Evolutionary conservation across 140 eudicot genomes (phyloP), one percentile per base, ranked within the genome.

Genomic region (Anethum foeniculum): DNA sequence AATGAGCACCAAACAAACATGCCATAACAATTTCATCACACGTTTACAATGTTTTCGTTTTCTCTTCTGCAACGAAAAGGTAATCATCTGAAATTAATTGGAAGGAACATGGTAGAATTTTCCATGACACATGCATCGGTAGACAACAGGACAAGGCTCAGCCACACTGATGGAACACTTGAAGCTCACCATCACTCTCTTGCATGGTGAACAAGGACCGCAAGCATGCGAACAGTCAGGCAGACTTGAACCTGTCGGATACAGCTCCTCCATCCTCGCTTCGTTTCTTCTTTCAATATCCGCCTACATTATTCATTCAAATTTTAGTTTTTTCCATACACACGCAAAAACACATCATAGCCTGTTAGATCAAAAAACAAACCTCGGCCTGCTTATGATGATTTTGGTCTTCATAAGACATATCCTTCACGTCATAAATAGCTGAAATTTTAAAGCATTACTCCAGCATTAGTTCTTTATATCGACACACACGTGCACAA

Each of bases 201-300:
- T 79, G 89, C 98, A 93, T 11, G 98, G 98, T n/a, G 78, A 80
- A 78, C 98, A 93, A 12, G 94, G 83, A 16, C 98, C 97, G 44
- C 98, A 93, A 2, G 98, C 98, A 71, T 93, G 97, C 10, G 92
- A 83, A 79, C 98, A 93, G 71, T 93, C 96, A 0, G 98, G 98
- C 82, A 93, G 48, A 86, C 92, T 87, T 48, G 98, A 93, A 28
- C 98, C 98, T 3, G 91, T 88, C 10, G 88, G 90, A 28, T 88
- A 91, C 19, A 87, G 44, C 82, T 90, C 91, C 90, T 82, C 82
- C 32, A 81, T 83, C 7, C 85, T 41, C 46, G 88, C 90, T 79
- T 77, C 83, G 19, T 76, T 86, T 47, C 77, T 83, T 38, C 78
- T 81, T 58, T 81, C 9, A 13, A 9, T 32, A 52, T 25, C 58